These are phyloP conservation scores for Hymenoscyphus albidus DNA, from an alignment of 2,329 filamentous ascomycete species.

Conservation along the genomic window DNA sequence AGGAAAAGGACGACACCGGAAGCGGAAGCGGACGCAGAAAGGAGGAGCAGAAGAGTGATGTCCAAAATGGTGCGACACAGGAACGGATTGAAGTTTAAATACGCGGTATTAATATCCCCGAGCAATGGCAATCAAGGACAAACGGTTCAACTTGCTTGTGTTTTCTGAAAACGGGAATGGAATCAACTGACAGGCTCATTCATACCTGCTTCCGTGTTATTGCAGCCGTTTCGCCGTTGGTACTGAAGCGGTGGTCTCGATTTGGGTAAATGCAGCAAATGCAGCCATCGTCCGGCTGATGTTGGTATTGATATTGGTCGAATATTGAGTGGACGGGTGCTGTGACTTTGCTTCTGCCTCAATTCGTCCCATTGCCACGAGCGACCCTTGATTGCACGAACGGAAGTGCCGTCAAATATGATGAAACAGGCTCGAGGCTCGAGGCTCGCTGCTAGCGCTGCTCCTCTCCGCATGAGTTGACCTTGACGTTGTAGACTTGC, in stretches of 20 bases:
- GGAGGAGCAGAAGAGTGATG: not conserved
- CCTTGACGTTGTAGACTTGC: not conserved
- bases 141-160: not conserved
- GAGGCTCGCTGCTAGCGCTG: not conserved
- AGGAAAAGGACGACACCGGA: not conserved
- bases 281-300: slow-evolving; percentile 1
- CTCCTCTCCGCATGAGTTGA: not conserved
- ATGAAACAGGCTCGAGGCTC: slow-evolving; percentile 1
- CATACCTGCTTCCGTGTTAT: not conserved
- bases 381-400: not conserved
- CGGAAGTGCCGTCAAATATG: slow-evolving; percentile 2
- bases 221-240: not conserved
- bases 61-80: not conserved
- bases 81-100: not conserved
- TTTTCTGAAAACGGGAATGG: not conserved
- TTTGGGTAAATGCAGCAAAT: slow-evolving; percentile 1
- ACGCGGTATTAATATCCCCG: not conserved
- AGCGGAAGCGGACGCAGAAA: not conserved
- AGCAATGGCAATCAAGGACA: not conserved
- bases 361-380: not conserved
- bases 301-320: not conserved
- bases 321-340: not conserved
- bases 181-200: not conserved
- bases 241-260: not conserved
- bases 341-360: slow-evolving; percentile 2